These are phyloP conservation scores for Knoxdaviesia proteae DNA, from an alignment of 2,329 filamentous ascomycete genomes.

Conservation along the genomic window DNA sequence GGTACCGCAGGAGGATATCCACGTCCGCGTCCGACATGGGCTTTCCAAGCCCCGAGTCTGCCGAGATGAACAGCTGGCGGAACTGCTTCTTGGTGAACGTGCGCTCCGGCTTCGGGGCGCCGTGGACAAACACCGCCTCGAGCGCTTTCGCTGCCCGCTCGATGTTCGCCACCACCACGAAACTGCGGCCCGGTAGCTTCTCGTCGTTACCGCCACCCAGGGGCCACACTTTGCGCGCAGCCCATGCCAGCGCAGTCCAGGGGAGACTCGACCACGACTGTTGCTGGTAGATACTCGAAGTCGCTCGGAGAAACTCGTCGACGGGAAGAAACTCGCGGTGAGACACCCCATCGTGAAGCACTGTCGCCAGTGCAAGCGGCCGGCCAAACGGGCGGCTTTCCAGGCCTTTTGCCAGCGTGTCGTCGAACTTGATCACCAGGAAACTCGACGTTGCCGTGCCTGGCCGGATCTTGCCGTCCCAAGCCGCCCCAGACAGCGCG, in stretches of 20 bases:
- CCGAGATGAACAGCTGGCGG: constrained; percentile 29
- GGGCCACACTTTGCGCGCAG: constrained; percentile 47
- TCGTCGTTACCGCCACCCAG: constrained; percentile 28
- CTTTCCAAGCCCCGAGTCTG: constrained; percentile 20
- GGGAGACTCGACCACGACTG: constrained; percentile 48
- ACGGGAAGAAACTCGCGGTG: constrained; percentile 50
- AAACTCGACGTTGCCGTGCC: constrained; percentile 20
- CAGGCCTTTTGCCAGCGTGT: constrained; percentile 47
- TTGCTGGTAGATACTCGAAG: constrained; percentile 50
- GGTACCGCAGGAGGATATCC: constrained; percentile 46
- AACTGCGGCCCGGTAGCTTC: constrained; percentile 36
- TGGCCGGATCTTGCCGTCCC: constrained; percentile 32
- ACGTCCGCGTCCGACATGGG: constrained; percentile 36
- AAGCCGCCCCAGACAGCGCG: constrained; percentile 48
- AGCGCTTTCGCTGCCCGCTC: constrained; percentile 37
- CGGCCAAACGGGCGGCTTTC: constrained; percentile 61
- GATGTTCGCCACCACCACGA: constrained; percentile 43
- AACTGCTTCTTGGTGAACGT: constrained; percentile 50
- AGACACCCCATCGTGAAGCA: constrained; percentile 52
- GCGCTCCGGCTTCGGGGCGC: constrained; percentile 36
- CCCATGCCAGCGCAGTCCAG: constrained; percentile 56
- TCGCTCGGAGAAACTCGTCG: constrained; percentile 41
- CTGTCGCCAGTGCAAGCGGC: constrained; percentile 60
- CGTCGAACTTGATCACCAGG: constrained; percentile 32
- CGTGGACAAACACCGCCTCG: constrained; percentile 19